Evolutionary conservation across 164 flowering plant genomes (phyloP), one percentile per base, ranked within the genome.

Genomic region (Magnolia sinica): DNA sequence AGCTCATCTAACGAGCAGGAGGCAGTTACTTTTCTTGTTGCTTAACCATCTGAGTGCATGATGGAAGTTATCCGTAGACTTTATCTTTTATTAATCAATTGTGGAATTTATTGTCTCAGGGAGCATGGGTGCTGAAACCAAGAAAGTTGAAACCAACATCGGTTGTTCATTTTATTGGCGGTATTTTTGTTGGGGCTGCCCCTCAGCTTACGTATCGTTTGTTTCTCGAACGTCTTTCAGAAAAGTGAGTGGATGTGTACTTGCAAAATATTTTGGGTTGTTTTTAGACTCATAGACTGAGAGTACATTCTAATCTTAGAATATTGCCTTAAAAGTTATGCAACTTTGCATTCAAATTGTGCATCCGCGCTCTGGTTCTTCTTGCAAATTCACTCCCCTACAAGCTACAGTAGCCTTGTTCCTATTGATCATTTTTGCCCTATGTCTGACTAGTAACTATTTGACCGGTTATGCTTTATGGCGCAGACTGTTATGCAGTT

Each of bases 161-260:
- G 55, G 84, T 95, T 76, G 92, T 92, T 45, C 98, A 95, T 83
- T 95, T 95, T 80, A 76, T 92, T 81, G 99, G 98, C 73, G 98
- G 98, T 27, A 87, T 93, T 63, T 95, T 95, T 86, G 98, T 95
- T 73, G 98, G 99, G 65, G 99, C 99, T 70, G 99, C 99, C 29
- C 99, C 99, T 58, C 99, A 95, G 85, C 93, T 95, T 71, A 89
- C 98, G 18, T 95, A 95, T 80, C 96, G 98, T 27, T 83, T 88
- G 77, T 93, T 95, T 85, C 92, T 95, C 55, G 98, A 95, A 83
- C 86, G 94, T 49, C 96, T 95, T 68, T 83, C 95, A 55, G 92
- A 95, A 82, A 88, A 84, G 98, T 94, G 74, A 87, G 96, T 83
- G 51, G 59, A 7, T 79, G 72, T 75, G 16, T 64, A 7, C 70